Evolutionary conservation across 2,329 filamentous ascomycete species (phyloP).

Genomic region (Colletotrichum nymphaeae): DNA sequence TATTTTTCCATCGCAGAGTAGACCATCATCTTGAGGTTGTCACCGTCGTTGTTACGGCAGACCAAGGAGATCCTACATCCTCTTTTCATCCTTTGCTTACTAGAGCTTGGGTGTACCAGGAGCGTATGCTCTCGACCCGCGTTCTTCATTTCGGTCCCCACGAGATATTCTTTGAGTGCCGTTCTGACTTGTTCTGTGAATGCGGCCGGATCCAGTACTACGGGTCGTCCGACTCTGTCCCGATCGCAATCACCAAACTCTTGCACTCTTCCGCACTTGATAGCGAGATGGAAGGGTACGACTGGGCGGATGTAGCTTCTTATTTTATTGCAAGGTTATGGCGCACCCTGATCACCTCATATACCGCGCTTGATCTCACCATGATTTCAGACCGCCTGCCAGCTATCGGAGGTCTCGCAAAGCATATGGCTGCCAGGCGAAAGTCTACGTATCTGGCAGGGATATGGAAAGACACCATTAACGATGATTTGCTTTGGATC

Average conservation of each 20-base stretch:
- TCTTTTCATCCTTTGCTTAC: background rate
- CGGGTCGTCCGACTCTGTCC: background rate
- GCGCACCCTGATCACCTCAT: constrained; percentile 27
- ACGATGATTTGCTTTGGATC: constrained; percentile 31
- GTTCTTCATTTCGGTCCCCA: constrained; percentile 40
- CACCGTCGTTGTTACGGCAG: too few relatives aligned
- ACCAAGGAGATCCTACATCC: background rate
- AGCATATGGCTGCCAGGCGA: constrained; percentile 16
- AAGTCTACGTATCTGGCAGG: constrained; percentile 23
- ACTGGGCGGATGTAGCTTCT: constrained; percentile 2
- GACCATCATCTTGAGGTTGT: too few relatives aligned
- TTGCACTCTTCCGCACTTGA: constrained; percentile 1
- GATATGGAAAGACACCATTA: constrained; percentile 28
- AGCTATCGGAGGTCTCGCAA: constrained; percentile 30
- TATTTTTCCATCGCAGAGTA: too few relatives aligned
- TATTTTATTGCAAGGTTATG: constrained; percentile 29
- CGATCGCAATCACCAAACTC: background rate
- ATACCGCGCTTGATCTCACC: constrained; percentile 19
- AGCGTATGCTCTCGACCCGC: constrained; percentile 41
- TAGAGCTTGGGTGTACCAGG: constrained; percentile 44
- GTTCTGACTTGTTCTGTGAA: background rate
- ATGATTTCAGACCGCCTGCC: constrained; percentile 20
- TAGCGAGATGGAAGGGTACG: background rate
- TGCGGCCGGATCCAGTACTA: background rate
- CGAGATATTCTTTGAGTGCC: constrained; percentile 21